A percentile compares a stretch with the other conserved stretches of the same genome.
phyloP scores from a whole-genome alignment of 805 yeast species.

The Myxozyma mucilagina region DNA sequence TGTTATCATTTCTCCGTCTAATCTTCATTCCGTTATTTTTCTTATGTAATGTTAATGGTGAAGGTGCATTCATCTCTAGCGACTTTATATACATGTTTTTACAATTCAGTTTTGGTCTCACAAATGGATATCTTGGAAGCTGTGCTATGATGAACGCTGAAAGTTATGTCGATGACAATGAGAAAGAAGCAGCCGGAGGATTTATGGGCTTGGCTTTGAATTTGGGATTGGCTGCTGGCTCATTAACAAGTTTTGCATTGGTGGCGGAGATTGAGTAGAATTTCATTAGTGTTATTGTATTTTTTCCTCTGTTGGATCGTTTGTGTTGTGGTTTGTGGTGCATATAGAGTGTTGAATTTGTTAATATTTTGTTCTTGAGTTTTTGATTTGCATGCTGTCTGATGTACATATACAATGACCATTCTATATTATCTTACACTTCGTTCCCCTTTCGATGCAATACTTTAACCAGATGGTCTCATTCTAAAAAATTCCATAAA shows the following conservation, averaged over 20 bases:
- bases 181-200: slow-evolving; percentile 92
- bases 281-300: neutral
- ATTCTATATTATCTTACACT: too few species aligned
- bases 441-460: too few species aligned
- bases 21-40: slow-evolving; percentile 71
- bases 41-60: slow-evolving; percentile 58
- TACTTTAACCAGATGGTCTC: slow-evolving; percentile 6
- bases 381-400: too few species aligned
- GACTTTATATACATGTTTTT: slow-evolving; percentile 67
- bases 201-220: slow-evolving; percentile 80
- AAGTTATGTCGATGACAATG: slow-evolving; percentile 58
- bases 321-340: neutral
- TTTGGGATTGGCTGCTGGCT: slow-evolving; percentile 76
- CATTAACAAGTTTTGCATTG: slow-evolving; percentile 62
- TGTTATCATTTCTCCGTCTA: slow-evolving; percentile 22
- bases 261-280: slow-evolving; percentile 22
- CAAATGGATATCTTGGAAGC: slow-evolving; percentile 84
- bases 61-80: slow-evolving; percentile 46
- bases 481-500: slow-evolving; percentile 26
- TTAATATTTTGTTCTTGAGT: neutral
- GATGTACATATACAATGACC: too few species aligned
- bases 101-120: slow-evolving; percentile 78
- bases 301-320: neutral
- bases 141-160: slow-evolving; percentile 78
- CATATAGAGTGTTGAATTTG: neutral